Evolutionary conservation across 2,329 filamentous ascomycete species (phyloP).

Genomic region (Lasiodiplodia citricola): DNA sequence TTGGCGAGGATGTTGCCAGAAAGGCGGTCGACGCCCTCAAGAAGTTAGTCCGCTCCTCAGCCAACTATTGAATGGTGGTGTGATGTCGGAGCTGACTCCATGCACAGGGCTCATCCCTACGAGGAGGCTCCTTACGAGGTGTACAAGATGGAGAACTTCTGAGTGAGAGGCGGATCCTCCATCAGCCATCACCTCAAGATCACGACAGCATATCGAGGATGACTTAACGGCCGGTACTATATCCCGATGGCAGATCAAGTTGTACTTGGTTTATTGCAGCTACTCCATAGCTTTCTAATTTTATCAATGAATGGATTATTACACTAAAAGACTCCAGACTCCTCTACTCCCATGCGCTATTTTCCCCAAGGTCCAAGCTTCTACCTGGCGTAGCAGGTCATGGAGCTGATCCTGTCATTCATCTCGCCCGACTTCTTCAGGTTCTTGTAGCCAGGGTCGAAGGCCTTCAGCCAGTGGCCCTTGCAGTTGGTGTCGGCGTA

Average conservation of each 20-base stretch:
- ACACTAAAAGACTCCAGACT: background rate
- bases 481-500: background rate
- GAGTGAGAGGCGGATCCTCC: background rate
- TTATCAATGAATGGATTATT: background rate
- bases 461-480: conserved; percentile 8
- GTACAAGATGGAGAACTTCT: conserved; percentile 53
- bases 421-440: background rate
- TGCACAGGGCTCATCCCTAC: conserved; percentile 50
- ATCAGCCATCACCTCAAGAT: background rate
- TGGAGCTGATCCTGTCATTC: conserved; percentile 3
- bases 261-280: background rate
- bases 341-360: background rate
- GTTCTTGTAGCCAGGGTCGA: conserved; percentile 13
- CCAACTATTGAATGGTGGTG: background rate
- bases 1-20: conserved; percentile 62
- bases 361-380: background rate
- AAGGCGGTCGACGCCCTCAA: conserved; percentile 69
- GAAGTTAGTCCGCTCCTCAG: conserved; percentile 53
- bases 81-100: conserved; percentile 20
- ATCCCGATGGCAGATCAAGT: background rate
- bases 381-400: background rate
- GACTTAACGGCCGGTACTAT: background rate
- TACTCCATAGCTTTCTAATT: background rate
- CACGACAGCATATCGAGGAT: background rate
- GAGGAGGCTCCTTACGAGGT: conserved; percentile 54